These are phyloP conservation scores for Rhododendron mucronatum DNA, from an alignment of 148 eudicot species.

Conservation along the genomic window DNA sequence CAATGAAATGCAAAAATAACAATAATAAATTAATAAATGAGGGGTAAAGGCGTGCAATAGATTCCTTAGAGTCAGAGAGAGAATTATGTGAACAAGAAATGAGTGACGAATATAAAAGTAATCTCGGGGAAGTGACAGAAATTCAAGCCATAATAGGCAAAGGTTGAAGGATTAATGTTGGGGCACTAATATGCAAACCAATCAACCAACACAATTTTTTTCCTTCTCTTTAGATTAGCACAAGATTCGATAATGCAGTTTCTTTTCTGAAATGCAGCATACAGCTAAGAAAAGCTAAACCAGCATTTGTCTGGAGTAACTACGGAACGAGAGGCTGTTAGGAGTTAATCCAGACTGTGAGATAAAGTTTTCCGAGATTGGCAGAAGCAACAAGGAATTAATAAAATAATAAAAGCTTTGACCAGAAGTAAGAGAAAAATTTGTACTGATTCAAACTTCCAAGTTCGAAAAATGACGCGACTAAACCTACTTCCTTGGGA, in stretches of 20 bases:
- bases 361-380: neutral
- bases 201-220: neutral
- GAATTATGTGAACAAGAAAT: neutral
- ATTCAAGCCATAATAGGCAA: neutral
- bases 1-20: neutral
- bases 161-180: neutral
- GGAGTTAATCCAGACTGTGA: neutral
- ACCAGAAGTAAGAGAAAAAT: neutral
- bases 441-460: neutral
- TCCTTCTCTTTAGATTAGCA: too few relatives aligned
- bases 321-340: too few relatives aligned
- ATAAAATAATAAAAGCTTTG: neutral
- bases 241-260: neutral
- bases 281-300: neutral
- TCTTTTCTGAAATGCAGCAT: neutral
- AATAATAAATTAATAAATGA: neutral
- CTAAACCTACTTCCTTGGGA: neutral
- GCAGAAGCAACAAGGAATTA: neutral
- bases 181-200: neutral
- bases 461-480: neutral
- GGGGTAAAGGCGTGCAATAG: neutral
- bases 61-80: neutral
- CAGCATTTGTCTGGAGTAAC: neutral
- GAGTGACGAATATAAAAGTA: neutral
- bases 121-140: neutral